phyloP scores from a whole-genome alignment of 2,329 filamentous ascomycete genomes.

The Erysiphe pulchra region DNA sequence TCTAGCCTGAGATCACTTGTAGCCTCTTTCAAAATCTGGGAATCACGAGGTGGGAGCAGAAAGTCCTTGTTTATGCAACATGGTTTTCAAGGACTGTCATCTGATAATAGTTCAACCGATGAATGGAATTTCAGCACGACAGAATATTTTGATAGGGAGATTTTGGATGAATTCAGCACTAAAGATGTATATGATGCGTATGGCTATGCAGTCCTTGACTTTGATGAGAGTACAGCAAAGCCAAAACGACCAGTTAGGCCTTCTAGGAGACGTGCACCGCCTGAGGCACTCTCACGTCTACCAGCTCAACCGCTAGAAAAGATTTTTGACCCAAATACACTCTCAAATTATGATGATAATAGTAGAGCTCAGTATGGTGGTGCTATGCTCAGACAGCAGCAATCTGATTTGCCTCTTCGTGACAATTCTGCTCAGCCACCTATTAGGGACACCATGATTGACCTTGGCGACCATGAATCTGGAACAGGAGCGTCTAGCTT shows the following conservation, averaged over 20 bases:
- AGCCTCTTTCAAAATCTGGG: slow-evolving; percentile 49
- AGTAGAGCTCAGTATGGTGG: slow-evolving; percentile 32
- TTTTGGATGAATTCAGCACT: slow-evolving; percentile 24
- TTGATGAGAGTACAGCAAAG: slow-evolving; percentile 24
- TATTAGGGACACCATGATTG: slow-evolving; percentile 36
- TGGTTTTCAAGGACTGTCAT: slow-evolving; percentile 23
- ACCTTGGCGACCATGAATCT: slow-evolving; percentile 33
- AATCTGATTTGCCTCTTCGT: slow-evolving; percentile 31
- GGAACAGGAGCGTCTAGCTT: slow-evolving; percentile 30
- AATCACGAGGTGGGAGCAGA: slow-evolving; percentile 44
- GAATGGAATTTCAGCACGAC: slow-evolving; percentile 46
- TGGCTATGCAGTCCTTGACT: slow-evolving; percentile 27
- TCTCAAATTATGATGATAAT: slow-evolving; percentile 38
- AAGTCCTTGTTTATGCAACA: slow-evolving; percentile 34
- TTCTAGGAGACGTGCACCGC: slow-evolving; percentile 25
- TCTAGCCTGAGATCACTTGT: slow-evolving; percentile 38
- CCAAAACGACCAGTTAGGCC: slow-evolving; percentile 18
- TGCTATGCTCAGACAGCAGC: slow-evolving; percentile 5
- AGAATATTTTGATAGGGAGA: slow-evolving; percentile 32
- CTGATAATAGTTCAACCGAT: slow-evolving; percentile 19
- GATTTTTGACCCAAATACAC: slow-evolving; percentile 38
- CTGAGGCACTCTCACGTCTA: slow-evolving; percentile 29
- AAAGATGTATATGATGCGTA: slow-evolving; percentile 36
- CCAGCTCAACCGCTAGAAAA: slow-evolving; percentile 32
- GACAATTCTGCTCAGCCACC: slow-evolving; percentile 25